Percentiles rank a stretch among this genome's conserved stretches.
phyloP scores from a whole-genome alignment of 352 stramenopile species.

The Phytophthora constricta region DNA sequence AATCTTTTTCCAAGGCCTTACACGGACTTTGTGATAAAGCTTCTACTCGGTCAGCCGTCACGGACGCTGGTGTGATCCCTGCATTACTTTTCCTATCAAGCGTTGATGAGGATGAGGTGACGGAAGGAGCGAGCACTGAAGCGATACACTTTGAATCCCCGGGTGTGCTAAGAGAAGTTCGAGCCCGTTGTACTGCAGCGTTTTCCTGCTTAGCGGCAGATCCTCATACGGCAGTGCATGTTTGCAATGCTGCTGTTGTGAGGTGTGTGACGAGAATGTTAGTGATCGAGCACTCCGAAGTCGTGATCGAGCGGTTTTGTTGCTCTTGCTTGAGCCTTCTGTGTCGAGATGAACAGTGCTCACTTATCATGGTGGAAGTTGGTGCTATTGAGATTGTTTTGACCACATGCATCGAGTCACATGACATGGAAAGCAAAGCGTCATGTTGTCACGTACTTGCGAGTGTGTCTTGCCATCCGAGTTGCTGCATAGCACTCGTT shows the following conservation, averaged over 20 bases:
- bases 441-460: conserved; percentile 80
- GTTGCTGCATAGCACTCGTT: conserved; percentile 62
- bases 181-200: conserved; percentile 64
- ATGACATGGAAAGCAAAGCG: conserved; percentile 71
- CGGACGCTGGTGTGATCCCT: conserved; percentile 58
- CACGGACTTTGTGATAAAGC: conserved; percentile 70
- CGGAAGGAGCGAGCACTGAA: neutral
- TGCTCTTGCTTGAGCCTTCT: conserved; percentile 77
- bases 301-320: conserved; percentile 74
- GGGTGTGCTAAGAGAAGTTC: conserved; percentile 50
- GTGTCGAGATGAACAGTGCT: conserved; percentile 70
- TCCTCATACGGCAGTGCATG: conserved; percentile 34
- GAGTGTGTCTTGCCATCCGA: conserved; percentile 73
- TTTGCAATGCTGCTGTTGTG: conserved; percentile 63
- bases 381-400: conserved; percentile 64
- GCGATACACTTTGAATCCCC: neutral
- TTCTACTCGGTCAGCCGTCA: conserved; percentile 54
- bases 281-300: conserved; percentile 50
- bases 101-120: conserved; percentile 9
- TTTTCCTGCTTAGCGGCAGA: conserved; percentile 70
- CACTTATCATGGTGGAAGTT: conserved; percentile 57
- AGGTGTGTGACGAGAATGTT: conserved; percentile 63
- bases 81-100: conserved; percentile 65
- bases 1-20: conserved; percentile 73
- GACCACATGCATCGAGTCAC: conserved; percentile 61